These are phyloP conservation scores for Macrophomina tecta DNA, from an alignment of 2,329 filamentous ascomycete genomes.

Conservation along the genomic window DNA sequence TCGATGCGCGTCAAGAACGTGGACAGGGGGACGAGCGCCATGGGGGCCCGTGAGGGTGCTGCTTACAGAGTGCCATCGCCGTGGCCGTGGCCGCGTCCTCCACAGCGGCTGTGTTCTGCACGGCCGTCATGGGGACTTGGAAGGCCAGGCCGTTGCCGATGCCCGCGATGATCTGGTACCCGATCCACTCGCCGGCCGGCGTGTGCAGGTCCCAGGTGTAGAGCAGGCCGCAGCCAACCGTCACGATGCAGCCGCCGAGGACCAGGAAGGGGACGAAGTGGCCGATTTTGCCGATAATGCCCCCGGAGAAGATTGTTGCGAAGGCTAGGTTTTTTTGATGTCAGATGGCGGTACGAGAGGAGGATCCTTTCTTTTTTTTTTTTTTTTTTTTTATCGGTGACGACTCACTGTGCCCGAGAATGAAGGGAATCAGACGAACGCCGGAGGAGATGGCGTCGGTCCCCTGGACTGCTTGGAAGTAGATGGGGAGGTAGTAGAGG, in stretches of 20 bases:
- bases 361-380: neutral
- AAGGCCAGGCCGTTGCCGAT: conserved; percentile 33
- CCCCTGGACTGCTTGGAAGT: conserved; percentile 53
- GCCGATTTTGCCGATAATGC: conserved; percentile 41
- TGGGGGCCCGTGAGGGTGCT: neutral
- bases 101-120: conserved; percentile 22
- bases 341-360: neutral
- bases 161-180: conserved; percentile 38
- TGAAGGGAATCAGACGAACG: conserved; percentile 40
- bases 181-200: conserved; percentile 36
- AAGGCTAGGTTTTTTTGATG: conserved; percentile 27
- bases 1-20: no score
- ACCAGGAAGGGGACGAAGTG: conserved; percentile 53
- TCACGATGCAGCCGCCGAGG: conserved; percentile 38
- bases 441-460: conserved; percentile 46
- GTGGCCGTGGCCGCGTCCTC: conserved; percentile 28
- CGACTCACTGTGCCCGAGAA: conserved; percentile 38
- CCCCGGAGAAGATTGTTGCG: conserved; percentile 38
- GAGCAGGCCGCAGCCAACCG: conserved; percentile 39
- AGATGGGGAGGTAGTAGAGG: conserved; percentile 48
- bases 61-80: conserved; percentile 50
- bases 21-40: neutral
- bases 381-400: neutral
- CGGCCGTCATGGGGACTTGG: conserved; percentile 31
- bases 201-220: conserved; percentile 33